phyloP scores from a whole-genome alignment of 495 filamentous ascomycete genomes.

The Annulohypoxylon maeteangense region DNA sequence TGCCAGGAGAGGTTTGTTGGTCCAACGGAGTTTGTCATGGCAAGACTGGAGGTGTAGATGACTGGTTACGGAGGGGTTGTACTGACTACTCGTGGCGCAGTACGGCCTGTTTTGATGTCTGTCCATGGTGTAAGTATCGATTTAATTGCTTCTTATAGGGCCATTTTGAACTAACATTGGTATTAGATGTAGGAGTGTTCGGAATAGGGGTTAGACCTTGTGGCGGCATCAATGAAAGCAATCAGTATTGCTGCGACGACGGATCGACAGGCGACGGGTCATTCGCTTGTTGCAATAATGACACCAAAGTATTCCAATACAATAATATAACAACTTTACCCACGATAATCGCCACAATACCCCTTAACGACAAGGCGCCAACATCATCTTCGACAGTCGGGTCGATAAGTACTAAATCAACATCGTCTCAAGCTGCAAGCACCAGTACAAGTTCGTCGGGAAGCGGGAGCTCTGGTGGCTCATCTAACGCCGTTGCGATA shows the following conservation, averaged over 20 bases:
- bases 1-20: conserved; percentile 14
- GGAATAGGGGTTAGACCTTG: conserved; percentile 17
- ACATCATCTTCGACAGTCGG: conserved; percentile 1
- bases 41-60: neutral
- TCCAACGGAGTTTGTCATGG: conserved; percentile 28
- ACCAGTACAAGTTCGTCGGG: neutral
- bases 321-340: conserved; percentile 24
- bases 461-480: neutral
- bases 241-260: conserved; percentile 30
- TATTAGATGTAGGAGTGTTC: neutral
- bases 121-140: conserved; percentile 12
- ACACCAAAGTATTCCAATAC: conserved; percentile 9
- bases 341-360: conserved; percentile 22
- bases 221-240: conserved; percentile 23
- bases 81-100: conserved; percentile 23
- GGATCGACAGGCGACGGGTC: conserved; percentile 19
- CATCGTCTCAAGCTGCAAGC: neutral
- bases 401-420: neutral
- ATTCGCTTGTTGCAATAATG: conserved; percentile 30
- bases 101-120: conserved; percentile 21
- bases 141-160: neutral
- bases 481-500: conserved; percentile 6
- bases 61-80: conserved; percentile 24
- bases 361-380: neutral
- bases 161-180: neutral